phyloP scores from a whole-genome alignment of 2,329 filamentous ascomycete genomes.

The Hymenoscyphus infarciens region DNA sequence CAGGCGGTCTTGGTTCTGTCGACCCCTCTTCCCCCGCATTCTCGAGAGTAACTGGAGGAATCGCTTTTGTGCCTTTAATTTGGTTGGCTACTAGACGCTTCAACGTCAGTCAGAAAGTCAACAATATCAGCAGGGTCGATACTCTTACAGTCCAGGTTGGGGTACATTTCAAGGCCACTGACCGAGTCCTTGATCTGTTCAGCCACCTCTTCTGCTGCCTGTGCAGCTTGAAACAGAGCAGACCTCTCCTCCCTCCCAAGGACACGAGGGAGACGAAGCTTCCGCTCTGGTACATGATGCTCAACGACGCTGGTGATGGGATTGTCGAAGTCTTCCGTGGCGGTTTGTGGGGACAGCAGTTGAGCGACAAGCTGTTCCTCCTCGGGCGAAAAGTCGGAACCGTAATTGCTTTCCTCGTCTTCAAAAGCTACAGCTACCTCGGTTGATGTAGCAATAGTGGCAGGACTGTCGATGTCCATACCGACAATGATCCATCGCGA shows the following conservation, averaged over 20 bases:
- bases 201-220: constrained; percentile 28
- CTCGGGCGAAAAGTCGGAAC: constrained; percentile 56
- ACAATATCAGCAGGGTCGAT: background rate
- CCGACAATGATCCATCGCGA: background rate
- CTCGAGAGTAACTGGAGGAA: background rate
- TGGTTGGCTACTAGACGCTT: constrained; percentile 59
- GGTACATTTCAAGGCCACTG: constrained; percentile 40
- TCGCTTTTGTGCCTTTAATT: constrained; percentile 2
- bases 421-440: background rate
- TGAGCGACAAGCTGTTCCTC: constrained; percentile 52
- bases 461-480: constrained; percentile 15
- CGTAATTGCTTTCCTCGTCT: constrained; percentile 53
- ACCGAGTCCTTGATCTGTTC: constrained; percentile 30
- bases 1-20: constrained; percentile 27
- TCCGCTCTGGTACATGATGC: constrained; percentile 33
- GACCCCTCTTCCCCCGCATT: constrained; percentile 1
- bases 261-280: constrained; percentile 40
- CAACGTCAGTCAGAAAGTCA: constrained; percentile 55
- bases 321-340: constrained; percentile 26
- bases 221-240: constrained; percentile 31
- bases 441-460: constrained; percentile 9
- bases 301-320: constrained; percentile 33
- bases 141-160: constrained; percentile 46
- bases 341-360: constrained; percentile 43
- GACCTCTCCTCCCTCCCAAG: constrained; percentile 37